Evolutionary conservation across 306 rosid species (phyloP), one percentile per base, ranked within the genome.

Genomic region (Oemleria cerasiformis): DNA sequence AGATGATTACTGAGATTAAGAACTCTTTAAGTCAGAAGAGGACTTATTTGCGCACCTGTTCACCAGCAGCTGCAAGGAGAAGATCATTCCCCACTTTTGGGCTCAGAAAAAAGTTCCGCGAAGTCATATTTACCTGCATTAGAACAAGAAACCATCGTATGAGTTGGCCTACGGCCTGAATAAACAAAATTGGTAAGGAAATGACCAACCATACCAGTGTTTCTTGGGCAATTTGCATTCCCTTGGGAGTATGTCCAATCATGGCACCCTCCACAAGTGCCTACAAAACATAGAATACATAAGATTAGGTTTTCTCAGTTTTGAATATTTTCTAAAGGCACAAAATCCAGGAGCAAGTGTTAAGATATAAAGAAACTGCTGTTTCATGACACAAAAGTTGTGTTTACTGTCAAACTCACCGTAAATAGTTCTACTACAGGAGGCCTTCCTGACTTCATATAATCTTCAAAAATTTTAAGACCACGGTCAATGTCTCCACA

Each of bases 211-310:
- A 66, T 88, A 89, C 99, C 88, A 94, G 84, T 39, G 81, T 72
- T 55, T 91, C 91, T 73, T 86, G 91, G 70, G 97, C 91, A 80
- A 91, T 64, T 80, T 94, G 83, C 99, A 94, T 89, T 82, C 99
- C 99, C 75, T 78, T 84, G 47, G 90, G 86, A 63, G 97, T 89
- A 84, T 94, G 8, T 21, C 99, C 99, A 84, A 63, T 16, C 97
- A 94, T 94, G 69, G 99, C 96, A 61, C 99, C 99, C 76, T 87
- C 90, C 21, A 84, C 85, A 68, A 94, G 90, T 67, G 85, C 81
- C 99, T 94, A 86, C 78, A 84, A 51, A 75, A 78, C 73, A 74
- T 55, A 50, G 48, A 51, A 71, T n/a, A 66, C 9, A 40, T 23
- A 69, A 70, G 23, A 19, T 53, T 3, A 19, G 58, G 58, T 25